Evolutionary conservation across 2,329 filamentous ascomycete species (phyloP).

Genomic region (Hirsutella thompsonii): DNA sequence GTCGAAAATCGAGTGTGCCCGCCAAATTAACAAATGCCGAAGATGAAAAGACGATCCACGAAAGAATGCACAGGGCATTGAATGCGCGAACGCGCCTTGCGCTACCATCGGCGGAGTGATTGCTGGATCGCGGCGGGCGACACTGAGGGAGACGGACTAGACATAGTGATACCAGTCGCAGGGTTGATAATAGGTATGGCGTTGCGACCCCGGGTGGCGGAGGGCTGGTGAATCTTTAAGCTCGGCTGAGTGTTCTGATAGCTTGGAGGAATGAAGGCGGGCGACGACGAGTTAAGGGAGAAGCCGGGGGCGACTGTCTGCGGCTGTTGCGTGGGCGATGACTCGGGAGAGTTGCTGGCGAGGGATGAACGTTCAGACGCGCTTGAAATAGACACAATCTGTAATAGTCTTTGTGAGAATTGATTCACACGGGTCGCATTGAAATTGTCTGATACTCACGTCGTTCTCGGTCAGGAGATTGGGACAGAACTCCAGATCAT

Average conservation of each 20-base stretch:
- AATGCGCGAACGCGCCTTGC: conserved; percentile 3
- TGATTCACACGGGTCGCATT: no score
- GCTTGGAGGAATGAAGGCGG: conserved; percentile 50
- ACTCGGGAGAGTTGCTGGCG: conserved; percentile 85
- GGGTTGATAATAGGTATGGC: conserved; percentile 98
- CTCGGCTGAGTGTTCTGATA: conserved; percentile 52
- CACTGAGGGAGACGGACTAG: conserved; percentile 69
- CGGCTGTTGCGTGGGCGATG: conserved; percentile 81
- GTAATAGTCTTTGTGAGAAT: no score
- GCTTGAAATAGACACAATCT: conserved; percentile 87
- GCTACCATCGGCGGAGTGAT: conserved; percentile 42
- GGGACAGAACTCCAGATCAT: conserved; percentile 93
- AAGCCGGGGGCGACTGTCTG: conserved; percentile 67
- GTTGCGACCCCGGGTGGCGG: conserved; percentile 80
- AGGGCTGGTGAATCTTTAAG: conserved; percentile 81
- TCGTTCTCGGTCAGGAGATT: conserved; percentile 84
- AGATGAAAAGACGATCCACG: conserved; percentile 21
- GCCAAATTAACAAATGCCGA: conserved; percentile 35
- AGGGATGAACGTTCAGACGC: conserved; percentile 89
- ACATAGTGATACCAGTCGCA: conserved; percentile 74
- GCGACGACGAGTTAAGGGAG: conserved; percentile 55
- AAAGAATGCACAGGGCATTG: conserved; percentile 19
- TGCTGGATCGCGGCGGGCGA: conserved; percentile 51
- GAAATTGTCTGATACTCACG: no score
- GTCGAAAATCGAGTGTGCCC: conserved; percentile 24